Evolutionary conservation across 2,329 filamentous ascomycete genomes (phyloP), one percentile per base, ranked within the genome.

Genomic region (Lojkania enalia): DNA sequence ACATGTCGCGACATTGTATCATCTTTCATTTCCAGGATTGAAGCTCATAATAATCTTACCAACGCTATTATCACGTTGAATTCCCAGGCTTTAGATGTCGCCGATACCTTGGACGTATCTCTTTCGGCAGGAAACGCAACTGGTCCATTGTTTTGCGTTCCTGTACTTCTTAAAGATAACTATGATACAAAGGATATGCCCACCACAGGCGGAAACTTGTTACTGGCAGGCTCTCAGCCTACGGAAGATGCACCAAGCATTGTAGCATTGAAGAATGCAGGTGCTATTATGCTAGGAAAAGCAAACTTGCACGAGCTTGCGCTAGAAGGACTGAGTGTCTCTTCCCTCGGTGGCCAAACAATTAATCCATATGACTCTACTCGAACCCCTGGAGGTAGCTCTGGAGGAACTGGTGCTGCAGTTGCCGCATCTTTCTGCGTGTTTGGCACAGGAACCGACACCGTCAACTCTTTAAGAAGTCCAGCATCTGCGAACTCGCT

Each of bases 311-410:
- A 86, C 53, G 82, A 85, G 61, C 71, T 86, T 39, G 83, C 83
- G 0, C 69, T 86, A 0, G 82, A 86, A 56, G 84, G 83, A 0
- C 70, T 85, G 29, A 78, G 77, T 1, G 81, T 84, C 1, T 85
- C 82, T 0, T 84, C 80, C 0, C 60, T 84, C 0, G 82, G 81
- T 11, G 83, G 84, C 0, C 84, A 87, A 63, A 85, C 83, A 0
- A 61, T 80, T 48, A 86, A 86, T 60, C 82, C 84, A 0, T 88
- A 89, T 52, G 83, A 88, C 60, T 63, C 71, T 1, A 75, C 74
- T 0, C 77, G 86, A n/a, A 86, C 83, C 0, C 83, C 83, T 0
- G 84, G 83, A 3, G 84, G 83, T 1, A 83, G 78, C 33, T 84
- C 80, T 20, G 83, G 83, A 9, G 84, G 83, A 0, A 83, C 80